These are phyloP conservation scores for Colletotrichum sp. DNA, from an alignment of 2,329 filamentous ascomycete genomes.

Conservation along the genomic window DNA sequence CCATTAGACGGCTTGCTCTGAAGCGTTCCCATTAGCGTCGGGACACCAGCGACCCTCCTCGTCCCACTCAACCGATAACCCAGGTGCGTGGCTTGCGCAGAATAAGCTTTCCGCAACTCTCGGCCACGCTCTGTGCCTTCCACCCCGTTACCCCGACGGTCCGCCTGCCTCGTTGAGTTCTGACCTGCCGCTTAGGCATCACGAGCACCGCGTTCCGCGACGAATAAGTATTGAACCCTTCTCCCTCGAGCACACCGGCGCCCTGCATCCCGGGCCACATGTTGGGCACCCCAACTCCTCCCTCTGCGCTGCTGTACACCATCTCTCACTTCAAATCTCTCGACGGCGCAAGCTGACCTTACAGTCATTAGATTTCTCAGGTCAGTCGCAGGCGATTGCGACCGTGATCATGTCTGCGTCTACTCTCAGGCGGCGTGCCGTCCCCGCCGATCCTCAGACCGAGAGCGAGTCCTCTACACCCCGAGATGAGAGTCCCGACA, in stretches of 20 bases:
- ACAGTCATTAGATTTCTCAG: neutral
- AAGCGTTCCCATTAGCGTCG: neutral
- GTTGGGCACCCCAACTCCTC: neutral
- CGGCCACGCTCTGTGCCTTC: neutral
- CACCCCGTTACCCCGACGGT: neutral
- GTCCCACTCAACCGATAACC: neutral
- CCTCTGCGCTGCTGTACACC: neutral
- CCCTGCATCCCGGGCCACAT: neutral
- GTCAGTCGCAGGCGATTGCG: neutral
- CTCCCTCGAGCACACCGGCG: neutral
- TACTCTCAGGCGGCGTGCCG: conserved; percentile 22
- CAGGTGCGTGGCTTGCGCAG: neutral
- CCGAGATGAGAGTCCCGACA: conserved; percentile 38
- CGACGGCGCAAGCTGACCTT: neutral
- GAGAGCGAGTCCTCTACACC: conserved; percentile 21
- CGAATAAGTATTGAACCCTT: neutral
- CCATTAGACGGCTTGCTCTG: neutral
- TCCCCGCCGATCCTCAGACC: conserved; percentile 27
- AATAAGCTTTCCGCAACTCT: conserved; percentile 6
- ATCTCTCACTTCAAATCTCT: neutral
- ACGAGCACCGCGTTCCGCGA: neutral
- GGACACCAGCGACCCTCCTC: neutral
- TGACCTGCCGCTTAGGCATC: neutral
- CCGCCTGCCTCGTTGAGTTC: neutral
- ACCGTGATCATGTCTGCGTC: conserved; percentile 11